phyloP scores from a whole-genome alignment of 2,329 filamentous ascomycete species.

The Xylariaceae sp. region DNA sequence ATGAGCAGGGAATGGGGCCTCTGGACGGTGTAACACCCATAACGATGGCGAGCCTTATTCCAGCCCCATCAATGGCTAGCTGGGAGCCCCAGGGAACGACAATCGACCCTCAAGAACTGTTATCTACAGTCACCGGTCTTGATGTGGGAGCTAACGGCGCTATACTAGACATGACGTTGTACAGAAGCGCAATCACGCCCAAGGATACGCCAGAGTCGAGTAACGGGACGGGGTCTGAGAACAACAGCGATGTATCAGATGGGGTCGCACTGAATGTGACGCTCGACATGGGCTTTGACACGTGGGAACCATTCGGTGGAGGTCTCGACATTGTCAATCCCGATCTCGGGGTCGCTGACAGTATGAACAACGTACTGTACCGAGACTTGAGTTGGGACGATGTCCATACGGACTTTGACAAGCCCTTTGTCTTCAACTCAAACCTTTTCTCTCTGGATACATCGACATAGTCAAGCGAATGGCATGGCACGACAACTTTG shows the following conservation, averaged over 20 bases:
- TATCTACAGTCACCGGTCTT: conserved; percentile 37
- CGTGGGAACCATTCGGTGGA: conserved; percentile 47
- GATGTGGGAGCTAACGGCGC: conserved; percentile 42
- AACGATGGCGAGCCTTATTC: conserved; percentile 23
- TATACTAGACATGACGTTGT: conserved; percentile 49
- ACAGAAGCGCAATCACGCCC: conserved; percentile 51
- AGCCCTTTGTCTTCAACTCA: conserved; percentile 50
- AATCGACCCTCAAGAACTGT: conserved; percentile 50
- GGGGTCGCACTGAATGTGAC: conserved; percentile 47
- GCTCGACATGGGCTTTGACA: conserved; percentile 35
- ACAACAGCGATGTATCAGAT: conserved; percentile 58
- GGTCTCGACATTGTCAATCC: conserved; percentile 36
- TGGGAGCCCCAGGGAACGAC: conserved; percentile 24
- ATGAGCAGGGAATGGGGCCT: conserved; percentile 21
- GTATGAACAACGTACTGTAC: conserved; percentile 22
- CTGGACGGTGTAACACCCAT: conserved; percentile 23
- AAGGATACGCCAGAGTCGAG: conserved; percentile 61
- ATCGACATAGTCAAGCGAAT: conserved; percentile 20
- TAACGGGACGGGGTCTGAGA: conserved; percentile 54
- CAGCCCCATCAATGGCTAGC: conserved; percentile 21
- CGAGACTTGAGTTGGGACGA: conserved; percentile 44
- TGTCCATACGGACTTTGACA: conserved; percentile 45
- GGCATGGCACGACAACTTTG: neutral
- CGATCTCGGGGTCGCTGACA: conserved; percentile 20
- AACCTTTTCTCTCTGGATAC: conserved; percentile 39